A percentile compares a stretch with the other conserved stretches of the same genome.
Conservation (phyloP, 2,329 filamentous ascomycete species). For the Phyllosticta ampelicida region DNA sequence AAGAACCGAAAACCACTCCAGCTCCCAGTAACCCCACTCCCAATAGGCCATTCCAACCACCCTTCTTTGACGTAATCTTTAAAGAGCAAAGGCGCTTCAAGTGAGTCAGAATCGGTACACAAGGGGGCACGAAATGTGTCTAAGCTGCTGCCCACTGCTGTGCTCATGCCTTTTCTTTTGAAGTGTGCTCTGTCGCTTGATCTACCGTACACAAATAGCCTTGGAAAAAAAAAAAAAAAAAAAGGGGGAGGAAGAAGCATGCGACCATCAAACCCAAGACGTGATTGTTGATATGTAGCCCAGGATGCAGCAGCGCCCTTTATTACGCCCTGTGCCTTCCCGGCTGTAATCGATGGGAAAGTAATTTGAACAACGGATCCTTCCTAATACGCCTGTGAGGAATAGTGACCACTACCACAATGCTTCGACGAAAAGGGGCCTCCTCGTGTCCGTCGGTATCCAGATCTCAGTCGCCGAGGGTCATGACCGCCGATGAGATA, state of each 20-base stretch:
- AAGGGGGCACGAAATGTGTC: neutral
- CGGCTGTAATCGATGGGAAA: constrained; percentile 1
- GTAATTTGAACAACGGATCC: constrained; percentile 7
- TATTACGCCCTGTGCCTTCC: constrained; percentile 1
- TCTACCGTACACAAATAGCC: neutral
- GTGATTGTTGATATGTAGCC: neutral
- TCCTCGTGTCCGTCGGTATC: neutral
- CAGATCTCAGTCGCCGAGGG: neutral
- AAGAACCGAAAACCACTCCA: neutral
- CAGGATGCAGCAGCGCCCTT: neutral
- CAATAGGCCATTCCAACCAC: neutral
- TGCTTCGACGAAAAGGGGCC: constrained; percentile 2
- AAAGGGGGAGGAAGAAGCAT: neutral
- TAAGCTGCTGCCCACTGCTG: neutral
- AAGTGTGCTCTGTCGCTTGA: neutral
- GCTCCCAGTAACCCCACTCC: neutral
- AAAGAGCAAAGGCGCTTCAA: neutral
- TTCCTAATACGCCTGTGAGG: constrained; percentile 6
- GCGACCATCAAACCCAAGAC: neutral
- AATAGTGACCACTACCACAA: constrained; percentile 6
- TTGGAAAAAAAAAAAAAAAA: no score
- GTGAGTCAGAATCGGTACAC: neutral
- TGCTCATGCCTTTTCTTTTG: neutral
- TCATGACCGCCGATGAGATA: constrained; percentile 5
- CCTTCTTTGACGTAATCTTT: neutral